Base-by-base conservation (phyloP, 345 rosid genomes). In the Aquilaria yunnanensis region DNA sequence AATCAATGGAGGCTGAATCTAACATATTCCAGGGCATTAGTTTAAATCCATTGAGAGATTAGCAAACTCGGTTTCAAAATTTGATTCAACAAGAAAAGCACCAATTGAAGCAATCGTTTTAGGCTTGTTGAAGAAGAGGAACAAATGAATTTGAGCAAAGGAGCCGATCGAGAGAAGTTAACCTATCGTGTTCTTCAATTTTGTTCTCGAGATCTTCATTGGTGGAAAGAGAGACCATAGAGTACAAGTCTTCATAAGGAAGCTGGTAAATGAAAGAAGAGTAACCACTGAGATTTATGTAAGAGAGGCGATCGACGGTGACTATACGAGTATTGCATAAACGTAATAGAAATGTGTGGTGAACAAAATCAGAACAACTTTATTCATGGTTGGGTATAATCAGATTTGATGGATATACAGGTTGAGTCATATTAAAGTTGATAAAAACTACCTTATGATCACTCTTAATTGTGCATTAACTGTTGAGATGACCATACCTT, bases 201-300 rank as follows among this genome's bases (percentile, higher is more conserved):
- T 87, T 78, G 67, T 87, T 89, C 61, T 89, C 93, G 14, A 92
- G 84, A 80, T 92, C 98, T 67, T 92, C 96, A 67, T 83, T 88
- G 11, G 88, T 85, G 51, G 88, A 64, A 67, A 89, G 77, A 30
- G 91, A 75, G 23, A 87, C 86, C 13, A 89, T 83, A 4, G 96
- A 87, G 75, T 89, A 96, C 6, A 92, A 91, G 56, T 87, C 98
- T 75, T 89, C 98, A 54, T 63, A 66, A 4, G 96, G 96, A 55
- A 92, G 87, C 77, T 89, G 96, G 70, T 89, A 92, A 71, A 87
- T 92, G 52, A 89, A 75, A 14, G 83, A 92, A 13, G 85, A 66
- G 6, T 95, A 83, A 34, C 87, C 83, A 51, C 61, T 75, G 67
- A 92, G 84, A 62, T 87, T 83, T 50, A 80, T 76, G 6, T 67